Percentiles rank a stretch among this genome's conserved stretches.
Evolutionary conservation across 1,284 basidiomycete species (phyloP).

Genomic region (Ustilago nuda): DNA sequence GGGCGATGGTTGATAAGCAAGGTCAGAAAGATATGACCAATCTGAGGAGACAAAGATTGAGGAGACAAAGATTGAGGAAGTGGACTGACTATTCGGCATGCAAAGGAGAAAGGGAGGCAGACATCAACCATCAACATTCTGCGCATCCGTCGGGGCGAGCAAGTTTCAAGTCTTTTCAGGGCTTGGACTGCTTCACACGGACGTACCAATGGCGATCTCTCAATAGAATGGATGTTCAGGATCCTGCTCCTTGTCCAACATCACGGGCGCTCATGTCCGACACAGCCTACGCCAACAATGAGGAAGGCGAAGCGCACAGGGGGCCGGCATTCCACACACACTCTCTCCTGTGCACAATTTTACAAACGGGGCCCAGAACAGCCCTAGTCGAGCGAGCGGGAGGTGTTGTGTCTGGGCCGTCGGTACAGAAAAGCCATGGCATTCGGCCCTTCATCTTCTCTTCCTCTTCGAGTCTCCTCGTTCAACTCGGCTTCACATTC

Average conservation of each 20-base stretch:
- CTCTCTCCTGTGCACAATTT: neutral
- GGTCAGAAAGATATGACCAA: neutral
- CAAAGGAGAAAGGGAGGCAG: neutral
- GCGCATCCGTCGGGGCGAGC: neutral
- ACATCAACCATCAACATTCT: neutral
- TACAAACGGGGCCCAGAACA: neutral
- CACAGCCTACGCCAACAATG: neutral
- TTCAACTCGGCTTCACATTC: neutral
- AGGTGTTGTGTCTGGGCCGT: neutral
- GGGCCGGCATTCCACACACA: slow-evolving; percentile 3
- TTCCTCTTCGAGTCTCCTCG: neutral
- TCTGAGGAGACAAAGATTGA: neutral
- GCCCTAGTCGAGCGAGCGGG: neutral
- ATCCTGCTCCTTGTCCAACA: neutral
- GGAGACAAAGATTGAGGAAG: neutral
- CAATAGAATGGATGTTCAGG: neutral
- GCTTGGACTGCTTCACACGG: neutral
- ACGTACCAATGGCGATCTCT: neutral
- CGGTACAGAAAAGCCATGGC: neutral
- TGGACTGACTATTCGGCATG: neutral
- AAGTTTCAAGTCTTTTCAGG: neutral
- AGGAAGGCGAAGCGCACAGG: neutral
- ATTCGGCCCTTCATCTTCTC: neutral
- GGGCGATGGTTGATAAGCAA: neutral
- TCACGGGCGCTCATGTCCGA: neutral